Evolutionary conservation across 2,329 filamentous ascomycete species (phyloP).

Genomic region (Aspergillus novofumigatus): DNA sequence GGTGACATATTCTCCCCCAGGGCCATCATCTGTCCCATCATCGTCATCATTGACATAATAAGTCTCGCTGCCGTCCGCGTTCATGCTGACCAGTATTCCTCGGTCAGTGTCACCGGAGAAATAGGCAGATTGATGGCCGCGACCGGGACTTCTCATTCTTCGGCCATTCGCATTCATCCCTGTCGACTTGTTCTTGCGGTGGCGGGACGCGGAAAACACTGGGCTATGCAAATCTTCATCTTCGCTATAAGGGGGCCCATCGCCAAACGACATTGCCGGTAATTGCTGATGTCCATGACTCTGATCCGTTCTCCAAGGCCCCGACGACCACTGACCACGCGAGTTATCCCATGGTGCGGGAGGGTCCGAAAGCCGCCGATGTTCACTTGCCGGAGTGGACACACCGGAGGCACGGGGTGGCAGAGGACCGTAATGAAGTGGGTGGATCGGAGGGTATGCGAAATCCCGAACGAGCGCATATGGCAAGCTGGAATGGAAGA

Average conservation of each 20-base stretch:
- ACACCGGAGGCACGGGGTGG: constrained; percentile 67
- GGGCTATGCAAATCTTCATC: constrained; percentile 93
- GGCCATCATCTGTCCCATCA: constrained; percentile 57
- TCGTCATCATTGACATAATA: constrained; percentile 68
- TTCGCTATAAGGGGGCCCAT: constrained; percentile 90
- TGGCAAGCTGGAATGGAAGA: constrained; percentile 77
- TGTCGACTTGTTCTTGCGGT: constrained; percentile 78
- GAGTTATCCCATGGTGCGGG: constrained; percentile 69
- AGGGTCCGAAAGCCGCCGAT: constrained; percentile 74
- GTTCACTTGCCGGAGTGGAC: constrained; percentile 80
- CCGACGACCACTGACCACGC: constrained; percentile 53
- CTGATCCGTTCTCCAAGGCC: constrained; percentile 45
- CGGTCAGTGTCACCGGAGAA: constrained; percentile 54
- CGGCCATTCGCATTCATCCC: constrained; percentile 36
- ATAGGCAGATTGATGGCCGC: constrained; percentile 35
- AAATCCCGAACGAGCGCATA: constrained; percentile 96
- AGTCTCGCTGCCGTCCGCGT: constrained; percentile 67
- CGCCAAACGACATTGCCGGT: constrained; percentile 76
- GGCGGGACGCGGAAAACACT: constrained; percentile 74
- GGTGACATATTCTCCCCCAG: constrained; percentile 75
- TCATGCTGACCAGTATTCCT: constrained; percentile 63
- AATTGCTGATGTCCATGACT: constrained; percentile 65
- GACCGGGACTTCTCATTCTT: constrained; percentile 46
- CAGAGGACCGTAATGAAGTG: constrained; percentile 90
- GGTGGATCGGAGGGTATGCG: constrained; percentile 78